Conservation (phyloP, 306 rosid species). For the Dryas alaskensis region DNA sequence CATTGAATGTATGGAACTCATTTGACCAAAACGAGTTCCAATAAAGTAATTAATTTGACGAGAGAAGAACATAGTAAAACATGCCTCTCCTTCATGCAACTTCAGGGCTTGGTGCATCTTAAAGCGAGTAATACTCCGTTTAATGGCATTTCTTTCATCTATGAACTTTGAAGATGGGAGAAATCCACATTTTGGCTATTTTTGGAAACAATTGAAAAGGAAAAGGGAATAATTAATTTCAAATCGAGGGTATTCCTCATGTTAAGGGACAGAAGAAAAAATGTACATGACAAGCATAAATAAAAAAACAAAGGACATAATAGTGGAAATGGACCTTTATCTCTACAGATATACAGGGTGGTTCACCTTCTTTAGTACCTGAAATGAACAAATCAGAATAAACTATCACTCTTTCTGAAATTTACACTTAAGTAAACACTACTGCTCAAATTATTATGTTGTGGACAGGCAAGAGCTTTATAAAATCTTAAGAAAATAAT, state of each 20-base stretch:
- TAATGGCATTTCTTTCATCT: constrained; percentile 60
- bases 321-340: constrained; percentile 58
- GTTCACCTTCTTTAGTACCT: constrained; percentile 51
- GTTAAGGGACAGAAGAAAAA: constrained; percentile 4
- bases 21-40: neutral
- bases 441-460: neutral
- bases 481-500: neutral
- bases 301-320: constrained; percentile 1
- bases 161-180: constrained; percentile 79
- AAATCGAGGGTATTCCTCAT: constrained; percentile 2
- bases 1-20: neutral
- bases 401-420: constrained; percentile 13
- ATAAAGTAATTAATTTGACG: constrained; percentile 7
- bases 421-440: neutral
- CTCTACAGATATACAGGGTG: constrained; percentile 77
- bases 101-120: constrained; percentile 95
- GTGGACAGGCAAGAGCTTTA: neutral
- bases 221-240: constrained; percentile 5
- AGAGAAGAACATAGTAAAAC: neutral
- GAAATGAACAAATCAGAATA: constrained; percentile 32
- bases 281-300: constrained; percentile 1
- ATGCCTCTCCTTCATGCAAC: constrained; percentile 78
- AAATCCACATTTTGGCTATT: constrained; percentile 92
- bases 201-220: constrained; percentile 26
- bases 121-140: constrained; percentile 67